Evolutionary conservation across 805 yeast species (phyloP).

Genomic region (Metschnikowia shivogae): DNA sequence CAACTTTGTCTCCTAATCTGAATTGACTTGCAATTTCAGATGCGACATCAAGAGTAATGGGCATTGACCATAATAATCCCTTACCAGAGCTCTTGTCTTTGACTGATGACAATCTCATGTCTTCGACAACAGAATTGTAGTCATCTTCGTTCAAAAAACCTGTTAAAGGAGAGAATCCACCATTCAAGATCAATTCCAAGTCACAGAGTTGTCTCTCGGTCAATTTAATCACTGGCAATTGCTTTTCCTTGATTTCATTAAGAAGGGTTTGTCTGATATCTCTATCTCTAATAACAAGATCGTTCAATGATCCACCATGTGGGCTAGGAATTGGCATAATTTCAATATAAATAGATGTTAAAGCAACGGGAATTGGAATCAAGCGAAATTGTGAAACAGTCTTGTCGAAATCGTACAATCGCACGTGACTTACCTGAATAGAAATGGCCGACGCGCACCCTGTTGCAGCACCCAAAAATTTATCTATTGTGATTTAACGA

Average conservation of each 20-base stretch:
- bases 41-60: constrained; percentile 81
- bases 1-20: constrained; percentile 57
- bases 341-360: not conserved
- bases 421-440: constrained; percentile 2
- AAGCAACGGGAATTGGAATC: not conserved
- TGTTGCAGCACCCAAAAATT: constrained; percentile 2
- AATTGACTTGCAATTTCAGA: constrained; percentile 43
- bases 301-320: constrained; percentile 90
- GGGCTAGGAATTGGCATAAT: constrained; percentile 64
- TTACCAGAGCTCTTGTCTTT: constrained; percentile 28
- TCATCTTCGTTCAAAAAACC: constrained; percentile 67
- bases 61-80: constrained; percentile 88
- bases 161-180: constrained; percentile 85
- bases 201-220: constrained; percentile 92
- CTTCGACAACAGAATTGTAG: constrained; percentile 62
- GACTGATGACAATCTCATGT: constrained; percentile 60
- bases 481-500: not conserved
- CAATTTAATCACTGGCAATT: constrained; percentile 46
- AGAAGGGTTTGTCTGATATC: constrained; percentile 52
- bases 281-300: constrained; percentile 77
- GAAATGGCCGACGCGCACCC: constrained; percentile 2
- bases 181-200: constrained; percentile 83
- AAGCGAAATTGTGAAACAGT: not conserved
- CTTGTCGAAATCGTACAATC: constrained; percentile 3
- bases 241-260: constrained; percentile 47